phyloP scores from a whole-genome alignment of 1,284 basidiomycete species.

The Caloboletus inedulis region DNA sequence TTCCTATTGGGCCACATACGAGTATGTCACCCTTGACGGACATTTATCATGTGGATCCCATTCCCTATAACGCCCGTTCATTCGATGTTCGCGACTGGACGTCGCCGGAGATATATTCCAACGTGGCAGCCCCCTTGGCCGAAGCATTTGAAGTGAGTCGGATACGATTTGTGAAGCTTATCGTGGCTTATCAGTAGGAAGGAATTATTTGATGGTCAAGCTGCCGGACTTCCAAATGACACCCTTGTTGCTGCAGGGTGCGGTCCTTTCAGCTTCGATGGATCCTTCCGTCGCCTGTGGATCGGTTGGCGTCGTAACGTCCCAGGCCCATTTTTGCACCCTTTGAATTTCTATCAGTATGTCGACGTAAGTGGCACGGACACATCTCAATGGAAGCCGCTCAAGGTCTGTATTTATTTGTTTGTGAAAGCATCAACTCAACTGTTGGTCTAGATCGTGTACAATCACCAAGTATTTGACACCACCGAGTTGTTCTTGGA shows the following conservation, averaged over 20 bases:
- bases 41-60: slow-evolving; percentile 48
- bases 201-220: slow-evolving; percentile 45
- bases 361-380: slow-evolving; percentile 59
- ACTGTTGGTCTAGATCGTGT: slow-evolving; percentile 43
- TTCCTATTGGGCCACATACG: slow-evolving; percentile 43
- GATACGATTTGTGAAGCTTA: slow-evolving; percentile 2
- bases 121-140: slow-evolving; percentile 34
- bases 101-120: slow-evolving; percentile 30
- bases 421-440: neutral
- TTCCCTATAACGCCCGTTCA: slow-evolving; percentile 51
- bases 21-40: slow-evolving; percentile 41
- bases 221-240: slow-evolving; percentile 37
- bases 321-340: slow-evolving; percentile 51
- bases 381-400: slow-evolving; percentile 45
- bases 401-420: slow-evolving; percentile 38
- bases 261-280: slow-evolving; percentile 59
- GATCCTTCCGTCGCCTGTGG: slow-evolving; percentile 55
- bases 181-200: slow-evolving; percentile 18
- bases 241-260: slow-evolving; percentile 43
- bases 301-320: slow-evolving; percentile 47
- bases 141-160: slow-evolving; percentile 40
- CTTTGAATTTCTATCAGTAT: slow-evolving; percentile 56
- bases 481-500: slow-evolving; percentile 46
- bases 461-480: slow-evolving; percentile 56
- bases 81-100: slow-evolving; percentile 38